Percentiles rank a stretch among this genome's conserved stretches.
Conservation (phyloP, 768 basidiomycete species). For the Pisolithus microcarpus region DNA sequence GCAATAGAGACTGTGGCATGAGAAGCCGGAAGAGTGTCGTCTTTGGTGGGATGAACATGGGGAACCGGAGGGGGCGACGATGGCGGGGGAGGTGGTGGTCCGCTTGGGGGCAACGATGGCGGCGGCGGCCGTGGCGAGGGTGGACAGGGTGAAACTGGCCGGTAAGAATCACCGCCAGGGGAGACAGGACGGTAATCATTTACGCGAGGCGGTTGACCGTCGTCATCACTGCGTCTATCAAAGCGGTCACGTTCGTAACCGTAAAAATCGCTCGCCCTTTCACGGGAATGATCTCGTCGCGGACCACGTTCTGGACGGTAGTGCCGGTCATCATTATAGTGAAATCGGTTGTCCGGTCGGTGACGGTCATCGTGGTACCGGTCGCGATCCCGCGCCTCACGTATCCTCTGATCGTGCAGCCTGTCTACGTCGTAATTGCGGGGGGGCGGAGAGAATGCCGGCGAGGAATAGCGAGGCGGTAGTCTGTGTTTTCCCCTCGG, state of each 20-base stretch:
- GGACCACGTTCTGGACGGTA: slow-evolving; percentile 8
- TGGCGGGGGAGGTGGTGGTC: slow-evolving; percentile 19
- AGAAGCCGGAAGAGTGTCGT: slow-evolving; percentile 27
- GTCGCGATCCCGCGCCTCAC: slow-evolving; percentile 30
- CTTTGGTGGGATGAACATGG: slow-evolving; percentile 26
- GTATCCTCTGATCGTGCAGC: slow-evolving; percentile 29
- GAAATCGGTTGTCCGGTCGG: slow-evolving; percentile 4
- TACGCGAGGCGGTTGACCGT: slow-evolving; percentile 2
- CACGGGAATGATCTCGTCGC: slow-evolving; percentile 4
- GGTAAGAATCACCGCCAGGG: slow-evolving; percentile 10
- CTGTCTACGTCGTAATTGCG: slow-evolving; percentile 30
- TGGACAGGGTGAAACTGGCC: slow-evolving; percentile 14
- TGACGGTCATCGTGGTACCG: slow-evolving; percentile 12
- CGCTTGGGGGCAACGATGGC: background rate
- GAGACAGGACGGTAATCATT: slow-evolving; percentile 17
- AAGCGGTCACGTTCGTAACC: slow-evolving; percentile 4
- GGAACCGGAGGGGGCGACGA: slow-evolving; percentile 32
- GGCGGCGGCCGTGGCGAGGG: slow-evolving; percentile 2
- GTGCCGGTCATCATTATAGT: slow-evolving; percentile 7
- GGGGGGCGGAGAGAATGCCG: slow-evolving; percentile 33
- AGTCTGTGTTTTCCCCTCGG: slow-evolving; percentile 26
- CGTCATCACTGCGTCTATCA: slow-evolving; percentile 4
- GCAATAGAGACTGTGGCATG: slow-evolving; percentile 37
- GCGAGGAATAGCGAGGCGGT: slow-evolving; percentile 33
- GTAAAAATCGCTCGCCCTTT: slow-evolving; percentile 10